Evolutionary conservation across 176 grass and related monocot species (phyloP).

Genomic region (Hyparrhenia diplandra): DNA sequence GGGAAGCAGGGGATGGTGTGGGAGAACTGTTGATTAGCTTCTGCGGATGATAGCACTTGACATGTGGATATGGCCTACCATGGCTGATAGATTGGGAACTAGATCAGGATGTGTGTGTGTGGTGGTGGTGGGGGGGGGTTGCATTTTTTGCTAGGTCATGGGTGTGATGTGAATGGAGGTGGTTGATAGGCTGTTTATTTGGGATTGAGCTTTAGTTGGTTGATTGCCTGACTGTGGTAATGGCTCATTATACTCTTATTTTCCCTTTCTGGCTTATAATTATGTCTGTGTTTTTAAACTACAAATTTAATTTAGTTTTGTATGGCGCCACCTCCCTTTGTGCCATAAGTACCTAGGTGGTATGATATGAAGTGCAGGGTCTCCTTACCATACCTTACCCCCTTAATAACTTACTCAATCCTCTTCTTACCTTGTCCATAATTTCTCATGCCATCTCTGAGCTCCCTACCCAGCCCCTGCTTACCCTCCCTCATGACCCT

Average conservation of each 20-base stretch:
- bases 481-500: not conserved
- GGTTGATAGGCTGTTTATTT: not conserved
- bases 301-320: slow-evolving; percentile 1
- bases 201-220: not conserved
- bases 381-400: not conserved
- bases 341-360: not conserved
- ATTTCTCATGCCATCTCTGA: not conserved
- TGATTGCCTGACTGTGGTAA: not conserved
- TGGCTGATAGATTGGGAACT: not conserved
- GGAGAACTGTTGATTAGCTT: not conserved
- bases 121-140: too few species aligned
- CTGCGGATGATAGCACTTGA: not conserved
- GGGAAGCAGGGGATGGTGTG: not conserved
- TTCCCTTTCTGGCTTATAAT: slow-evolving; percentile 1
- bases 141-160: not conserved
- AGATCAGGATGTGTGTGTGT: too few species aligned
- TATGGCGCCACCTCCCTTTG: not conserved
- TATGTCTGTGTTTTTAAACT: not conserved
- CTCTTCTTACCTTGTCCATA: not conserved
- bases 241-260: not conserved
- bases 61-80: not conserved
- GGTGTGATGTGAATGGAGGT: not conserved
- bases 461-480: not conserved
- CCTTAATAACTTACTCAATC: not conserved
- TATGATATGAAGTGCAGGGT: not conserved